Percentiles rank a stretch among this genome's conserved stretches.
phyloP scores from a whole-genome alignment of 2,329 filamentous ascomycete genomes.

The Raffaelea ambrosiae region DNA sequence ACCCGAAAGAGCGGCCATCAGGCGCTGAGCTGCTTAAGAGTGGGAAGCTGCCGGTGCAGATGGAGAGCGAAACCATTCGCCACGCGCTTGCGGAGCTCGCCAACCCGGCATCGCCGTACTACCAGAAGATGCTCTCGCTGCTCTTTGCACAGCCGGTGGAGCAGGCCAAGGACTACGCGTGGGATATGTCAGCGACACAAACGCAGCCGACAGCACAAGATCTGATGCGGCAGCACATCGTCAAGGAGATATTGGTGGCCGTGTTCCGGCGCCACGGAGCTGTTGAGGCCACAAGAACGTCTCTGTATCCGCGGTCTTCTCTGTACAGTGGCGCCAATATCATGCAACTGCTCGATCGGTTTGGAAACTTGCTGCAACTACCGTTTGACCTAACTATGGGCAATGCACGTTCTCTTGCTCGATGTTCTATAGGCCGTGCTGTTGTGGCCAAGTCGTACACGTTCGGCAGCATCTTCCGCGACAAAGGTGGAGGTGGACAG shows the following conservation, averaged over 20 bases:
- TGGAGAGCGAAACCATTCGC: constrained; percentile 86
- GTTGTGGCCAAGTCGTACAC: constrained; percentile 70
- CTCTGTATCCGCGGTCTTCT: constrained; percentile 72
- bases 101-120: constrained; percentile 78
- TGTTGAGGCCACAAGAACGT: constrained; percentile 66
- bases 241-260: constrained; percentile 63
- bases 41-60: constrained; percentile 79
- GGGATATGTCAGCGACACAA: constrained; percentile 58
- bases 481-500: constrained; percentile 68
- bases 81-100: constrained; percentile 73
- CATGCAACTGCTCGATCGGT: constrained; percentile 71
- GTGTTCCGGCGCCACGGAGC: constrained; percentile 89
- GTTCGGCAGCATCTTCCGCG: constrained; percentile 82
- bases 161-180: constrained; percentile 72
- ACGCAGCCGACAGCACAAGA: constrained; percentile 40
- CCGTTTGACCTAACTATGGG: constrained; percentile 89
- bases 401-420: constrained; percentile 75
- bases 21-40: constrained; percentile 76
- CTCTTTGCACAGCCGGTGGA: constrained; percentile 71
- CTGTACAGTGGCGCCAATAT: constrained; percentile 67
- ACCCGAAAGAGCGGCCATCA: constrained; percentile 72
- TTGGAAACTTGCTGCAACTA: constrained; percentile 84
- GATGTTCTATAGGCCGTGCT: constrained; percentile 47
- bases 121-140: constrained; percentile 79
- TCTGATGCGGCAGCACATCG: constrained; percentile 61